Base-by-base conservation (phyloP, 441 rosid species). In the Gossypium davidsonii region DNA sequence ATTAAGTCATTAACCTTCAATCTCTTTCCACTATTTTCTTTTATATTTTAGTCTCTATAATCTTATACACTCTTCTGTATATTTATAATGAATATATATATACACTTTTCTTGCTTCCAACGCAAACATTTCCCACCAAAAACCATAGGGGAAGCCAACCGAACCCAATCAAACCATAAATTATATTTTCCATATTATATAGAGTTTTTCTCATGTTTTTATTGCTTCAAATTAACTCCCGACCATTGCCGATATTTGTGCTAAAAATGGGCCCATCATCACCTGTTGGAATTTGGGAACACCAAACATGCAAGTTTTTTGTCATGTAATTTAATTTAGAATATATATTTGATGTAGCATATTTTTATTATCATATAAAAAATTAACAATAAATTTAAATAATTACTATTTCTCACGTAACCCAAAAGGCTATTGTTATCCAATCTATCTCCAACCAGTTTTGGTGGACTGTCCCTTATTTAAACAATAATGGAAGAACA, bases 381-480 rank as follows among this genome's bases (percentile, higher is more conserved):
- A 31, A 31, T 31, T 31, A 4, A 4, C 34, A 31, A 31, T 4
- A 31, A 31, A 31, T 31, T 31, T 31, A 44, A 44, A 44, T 44
- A 44, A 44, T 44, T 44, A 44, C 49, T 44, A 44, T 44, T 44
- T 44, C 49, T 44, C 14, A 3, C 9, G 14, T 17, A 72, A 79
- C 78, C 77, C 77, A 28, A 78, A 80, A 76, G 79, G 87, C 74
- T 84, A 72, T 44, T 49, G 71, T 21, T 15, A 67, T 11, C 49
- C 78, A 68, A 74, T 82, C 80, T 74, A 61, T 52, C 12, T 26
- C 75, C 53, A 64, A 56, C 53, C 31, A 6, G 17, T 15, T 31
- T 46, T 28, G 73, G 34, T 69, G 31, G 51, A 1, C 12, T 52
- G 72, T 68, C 72, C 20, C 56, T n/a, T 15, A 51, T 3, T 3